Conservation (phyloP, 768 basidiomycete genomes). For the Mrakia frigida region DNA sequence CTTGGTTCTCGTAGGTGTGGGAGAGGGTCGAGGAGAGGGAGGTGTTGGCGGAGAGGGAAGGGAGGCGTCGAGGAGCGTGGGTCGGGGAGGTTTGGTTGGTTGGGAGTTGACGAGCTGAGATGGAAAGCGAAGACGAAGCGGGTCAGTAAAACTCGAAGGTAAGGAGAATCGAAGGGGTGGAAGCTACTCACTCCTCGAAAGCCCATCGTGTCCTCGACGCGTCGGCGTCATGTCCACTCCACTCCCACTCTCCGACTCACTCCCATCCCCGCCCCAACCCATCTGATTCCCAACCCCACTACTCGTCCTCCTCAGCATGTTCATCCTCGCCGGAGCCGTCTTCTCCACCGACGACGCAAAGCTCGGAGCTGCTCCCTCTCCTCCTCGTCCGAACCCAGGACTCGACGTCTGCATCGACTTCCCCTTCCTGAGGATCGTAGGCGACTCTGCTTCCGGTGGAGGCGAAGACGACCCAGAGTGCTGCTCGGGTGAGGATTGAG, state of each 20-base stretch:
- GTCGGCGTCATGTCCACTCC: constrained; percentile 32
- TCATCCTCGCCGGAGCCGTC: constrained; percentile 6
- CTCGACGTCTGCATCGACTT: constrained; percentile 16
- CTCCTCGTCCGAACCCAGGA: neutral
- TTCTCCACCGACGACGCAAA: neutral
- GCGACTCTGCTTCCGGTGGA: constrained; percentile 26
- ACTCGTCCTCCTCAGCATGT: constrained; percentile 24
- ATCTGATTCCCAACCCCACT: constrained; percentile 28
- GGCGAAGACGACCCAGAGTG: constrained; percentile 29
- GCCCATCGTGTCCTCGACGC: neutral
- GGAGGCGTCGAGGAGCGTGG: constrained; percentile 5
- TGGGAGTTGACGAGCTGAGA: neutral
- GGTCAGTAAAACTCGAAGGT: neutral
- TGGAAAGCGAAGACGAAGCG: neutral
- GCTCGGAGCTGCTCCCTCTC: neutral
- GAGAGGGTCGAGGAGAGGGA: constrained; percentile 21
- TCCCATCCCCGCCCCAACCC: constrained; percentile 18
- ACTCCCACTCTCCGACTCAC: constrained; percentile 26
- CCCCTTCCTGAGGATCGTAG: constrained; percentile 21
- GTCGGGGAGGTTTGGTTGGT: constrained; percentile 12
- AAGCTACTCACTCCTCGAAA: neutral
- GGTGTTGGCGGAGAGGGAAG: constrained; percentile 18
- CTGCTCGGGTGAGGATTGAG: constrained; percentile 18
- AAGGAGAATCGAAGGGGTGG: neutral
- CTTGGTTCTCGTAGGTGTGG: neutral